Percentiles rank a stretch among this genome's conserved stretches.
Evolutionary conservation across 179 eudicot genomes (phyloP).

Genomic region (Actinidia chinensis): DNA sequence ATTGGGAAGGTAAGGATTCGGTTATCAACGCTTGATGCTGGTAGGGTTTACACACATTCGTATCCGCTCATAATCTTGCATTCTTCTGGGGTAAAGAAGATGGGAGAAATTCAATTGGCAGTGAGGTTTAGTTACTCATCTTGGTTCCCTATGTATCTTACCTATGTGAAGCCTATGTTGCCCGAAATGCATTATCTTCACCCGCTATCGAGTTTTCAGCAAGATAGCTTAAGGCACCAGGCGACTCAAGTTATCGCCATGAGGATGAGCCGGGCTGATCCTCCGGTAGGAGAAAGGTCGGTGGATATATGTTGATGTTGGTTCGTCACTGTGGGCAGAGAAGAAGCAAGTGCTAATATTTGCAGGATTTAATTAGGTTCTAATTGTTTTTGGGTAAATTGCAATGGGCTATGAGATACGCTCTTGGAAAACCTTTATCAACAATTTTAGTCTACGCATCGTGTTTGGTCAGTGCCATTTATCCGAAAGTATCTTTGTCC

Average conservation of each 20-base stretch:
- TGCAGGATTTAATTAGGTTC: conserved; percentile 42
- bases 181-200: conserved; percentile 65
- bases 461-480: conserved; percentile 36
- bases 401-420: conserved; percentile 45
- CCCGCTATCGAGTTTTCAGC: conserved; percentile 48
- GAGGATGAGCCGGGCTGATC: conserved; percentile 52
- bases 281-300: conserved; percentile 58
- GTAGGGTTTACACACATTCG: conserved; percentile 55
- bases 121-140: conserved; percentile 53
- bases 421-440: conserved; percentile 52
- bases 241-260: conserved; percentile 46
- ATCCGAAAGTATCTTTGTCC: conserved; percentile 45
- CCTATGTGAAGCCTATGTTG: conserved; percentile 44
- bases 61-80: conserved; percentile 59
- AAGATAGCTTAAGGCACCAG: conserved; percentile 49
- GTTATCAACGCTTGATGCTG: conserved; percentile 54
- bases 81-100: conserved; percentile 54
- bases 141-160: conserved; percentile 35
- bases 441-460: conserved; percentile 41
- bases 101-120: conserved; percentile 64
- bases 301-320: conserved; percentile 61
- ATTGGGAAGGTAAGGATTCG: conserved; percentile 62
- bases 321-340: conserved; percentile 63
- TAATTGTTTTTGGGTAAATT: conserved; percentile 33
- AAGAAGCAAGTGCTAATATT: conserved; percentile 58